Percentiles rank a stretch among this genome's conserved stretches.
phyloP scores from a whole-genome alignment of 805 yeast genomes.

The Nakazawaea ernobii region DNA sequence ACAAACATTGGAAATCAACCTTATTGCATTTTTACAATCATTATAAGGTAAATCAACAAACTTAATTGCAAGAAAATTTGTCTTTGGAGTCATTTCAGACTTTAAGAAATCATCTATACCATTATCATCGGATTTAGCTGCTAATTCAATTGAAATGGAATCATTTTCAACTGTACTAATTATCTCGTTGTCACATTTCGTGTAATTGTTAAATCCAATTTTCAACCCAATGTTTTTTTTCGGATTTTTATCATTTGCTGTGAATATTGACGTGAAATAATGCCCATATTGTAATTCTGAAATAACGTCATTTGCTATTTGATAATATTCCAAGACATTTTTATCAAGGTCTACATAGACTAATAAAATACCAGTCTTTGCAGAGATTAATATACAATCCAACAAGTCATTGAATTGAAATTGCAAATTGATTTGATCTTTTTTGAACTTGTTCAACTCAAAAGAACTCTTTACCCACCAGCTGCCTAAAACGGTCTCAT shows the following conservation, averaged over 20 bases:
- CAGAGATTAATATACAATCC: constrained; percentile 21
- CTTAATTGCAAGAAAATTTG: constrained; percentile 13
- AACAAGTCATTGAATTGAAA: constrained; percentile 12
- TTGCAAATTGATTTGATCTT: neutral
- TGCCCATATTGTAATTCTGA: constrained; percentile 25
- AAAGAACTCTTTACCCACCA: constrained; percentile 27
- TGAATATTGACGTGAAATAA: constrained; percentile 16
- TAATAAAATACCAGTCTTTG: constrained; percentile 19
- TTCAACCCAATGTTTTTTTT: constrained; percentile 26
- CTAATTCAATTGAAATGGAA: neutral
- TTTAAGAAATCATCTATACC: too few relatives aligned
- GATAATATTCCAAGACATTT: constrained; percentile 16
- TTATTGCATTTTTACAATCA: constrained; percentile 13
- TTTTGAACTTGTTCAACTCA: constrained; percentile 6
- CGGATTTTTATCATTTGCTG: constrained; percentile 21
- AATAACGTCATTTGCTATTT: constrained; percentile 16
- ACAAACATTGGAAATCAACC: constrained; percentile 16
- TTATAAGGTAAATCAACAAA: constrained; percentile 15
- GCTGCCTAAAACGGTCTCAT: constrained; percentile 22
- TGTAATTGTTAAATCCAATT: constrained; percentile 10
- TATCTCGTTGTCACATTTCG: constrained; percentile 3
- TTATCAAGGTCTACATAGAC: constrained; percentile 16
- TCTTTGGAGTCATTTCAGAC: neutral
- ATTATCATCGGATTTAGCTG: too few relatives aligned
- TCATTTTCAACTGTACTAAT: constrained; percentile 1